Conservation (phyloP, 2,329 filamentous ascomycete genomes). For the Penicillium sp. region DNA sequence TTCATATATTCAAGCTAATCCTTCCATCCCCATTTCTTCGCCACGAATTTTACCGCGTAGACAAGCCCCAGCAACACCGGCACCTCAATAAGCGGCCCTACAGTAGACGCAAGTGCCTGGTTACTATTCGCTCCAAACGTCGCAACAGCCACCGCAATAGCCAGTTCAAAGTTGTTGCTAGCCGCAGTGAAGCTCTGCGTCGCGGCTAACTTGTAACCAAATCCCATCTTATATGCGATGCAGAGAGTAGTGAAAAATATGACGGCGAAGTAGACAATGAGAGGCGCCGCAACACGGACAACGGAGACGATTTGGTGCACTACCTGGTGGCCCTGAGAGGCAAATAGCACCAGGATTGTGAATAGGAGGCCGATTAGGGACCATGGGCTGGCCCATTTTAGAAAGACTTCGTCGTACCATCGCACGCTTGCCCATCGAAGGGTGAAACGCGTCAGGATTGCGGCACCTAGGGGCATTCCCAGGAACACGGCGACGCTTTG, state of each 20-base stretch:
- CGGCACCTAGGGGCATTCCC: conserved; percentile 76
- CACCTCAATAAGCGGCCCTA: conserved; percentile 82
- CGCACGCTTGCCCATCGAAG: conserved; percentile 54
- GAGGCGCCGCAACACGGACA: conserved; percentile 71
- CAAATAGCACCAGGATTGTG: conserved; percentile 82
- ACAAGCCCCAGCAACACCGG: conserved; percentile 75
- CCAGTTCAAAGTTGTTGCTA: conserved; percentile 90
- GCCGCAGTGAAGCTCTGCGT: conserved; percentile 87
- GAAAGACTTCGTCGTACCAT: conserved; percentile 66
- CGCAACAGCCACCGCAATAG: conserved; percentile 81
- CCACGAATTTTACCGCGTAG: conserved; percentile 62
- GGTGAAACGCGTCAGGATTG: conserved; percentile 67
- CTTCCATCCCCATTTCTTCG: conserved; percentile 54
- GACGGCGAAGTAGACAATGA: conserved; percentile 74
- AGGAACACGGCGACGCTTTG: conserved; percentile 80
- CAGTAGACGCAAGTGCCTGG: conserved; percentile 76
- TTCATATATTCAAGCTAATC: conserved; percentile 17
- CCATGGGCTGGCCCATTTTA: conserved; percentile 67
- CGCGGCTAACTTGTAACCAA: conserved; percentile 64
- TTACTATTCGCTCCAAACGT: conserved; percentile 74
- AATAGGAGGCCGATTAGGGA: conserved; percentile 80
- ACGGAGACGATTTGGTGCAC: conserved; percentile 82
- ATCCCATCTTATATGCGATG: conserved; percentile 62
- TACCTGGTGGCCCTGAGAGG: conserved; percentile 71
- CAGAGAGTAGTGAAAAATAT: conserved; percentile 69